Evolutionary conservation across 2,329 filamentous ascomycete genomes (phyloP).

Genomic region (Madurella mycetomatis): DNA sequence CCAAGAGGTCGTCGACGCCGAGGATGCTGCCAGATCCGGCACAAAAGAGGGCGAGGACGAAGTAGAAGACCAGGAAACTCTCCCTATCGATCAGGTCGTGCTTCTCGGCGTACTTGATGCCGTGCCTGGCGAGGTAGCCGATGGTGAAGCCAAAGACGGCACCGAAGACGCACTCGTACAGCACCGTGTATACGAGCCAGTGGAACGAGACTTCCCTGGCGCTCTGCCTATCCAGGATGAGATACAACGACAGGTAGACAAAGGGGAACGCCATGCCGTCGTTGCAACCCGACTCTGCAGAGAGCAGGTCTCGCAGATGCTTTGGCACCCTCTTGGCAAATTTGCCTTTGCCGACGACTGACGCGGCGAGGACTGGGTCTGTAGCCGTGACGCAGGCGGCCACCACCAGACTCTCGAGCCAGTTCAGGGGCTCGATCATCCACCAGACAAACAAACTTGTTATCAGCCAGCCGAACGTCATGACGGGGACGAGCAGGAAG

Average conservation of each 20-base stretch:
- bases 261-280: constrained; percentile 99
- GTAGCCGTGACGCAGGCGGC: constrained; percentile 96
- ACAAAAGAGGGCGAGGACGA: constrained; percentile 91
- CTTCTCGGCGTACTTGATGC: constrained; percentile 82
- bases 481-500: constrained; percentile 85
- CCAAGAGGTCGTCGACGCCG: constrained; percentile 87
- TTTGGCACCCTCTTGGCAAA: constrained; percentile 97
- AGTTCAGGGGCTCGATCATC: constrained; percentile 72
- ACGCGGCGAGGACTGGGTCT: constrained; percentile 93
- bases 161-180: constrained; percentile 95
- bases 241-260: constrained; percentile 85
- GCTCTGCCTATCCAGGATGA: constrained; percentile 73
- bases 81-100: constrained; percentile 87
- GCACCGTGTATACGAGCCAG: constrained; percentile 83
- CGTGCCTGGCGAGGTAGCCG: constrained; percentile 85
- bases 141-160: constrained; percentile 81
- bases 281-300: constrained; percentile 96
- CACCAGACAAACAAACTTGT: constrained; percentile 95
- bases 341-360: constrained; percentile 97
- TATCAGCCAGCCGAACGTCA: constrained; percentile 93
- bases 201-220: constrained; percentile 68
- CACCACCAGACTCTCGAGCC: constrained; percentile 83
- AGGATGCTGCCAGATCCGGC: constrained; percentile 89
- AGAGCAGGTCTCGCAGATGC: constrained; percentile 91
- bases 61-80: constrained; percentile 98